These are phyloP conservation scores for Lablab purpureus DNA, from an alignment of 306 rosid genomes.

Conservation along the genomic window DNA sequence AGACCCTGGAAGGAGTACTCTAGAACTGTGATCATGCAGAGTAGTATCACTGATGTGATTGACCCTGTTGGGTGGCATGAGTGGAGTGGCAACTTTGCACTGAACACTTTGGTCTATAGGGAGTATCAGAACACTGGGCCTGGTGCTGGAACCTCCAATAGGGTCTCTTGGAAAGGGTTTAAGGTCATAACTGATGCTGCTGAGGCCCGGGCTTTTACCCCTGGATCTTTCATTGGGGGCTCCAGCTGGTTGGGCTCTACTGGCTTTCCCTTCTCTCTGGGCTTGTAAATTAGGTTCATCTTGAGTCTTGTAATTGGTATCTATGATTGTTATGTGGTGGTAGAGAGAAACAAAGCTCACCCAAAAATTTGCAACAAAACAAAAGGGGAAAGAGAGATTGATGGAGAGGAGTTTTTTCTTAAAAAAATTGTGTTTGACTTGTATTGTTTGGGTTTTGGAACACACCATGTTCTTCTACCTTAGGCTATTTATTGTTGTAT, in stretches of 20 bases:
- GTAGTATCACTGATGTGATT: conserved; percentile 64
- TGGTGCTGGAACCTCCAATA: conserved; percentile 67
- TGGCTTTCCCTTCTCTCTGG: conserved; percentile 79
- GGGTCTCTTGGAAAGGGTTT: conserved; percentile 83
- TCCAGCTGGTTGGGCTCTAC: conserved; percentile 74
- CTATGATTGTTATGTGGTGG: neutral
- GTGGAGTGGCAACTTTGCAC: conserved; percentile 84
- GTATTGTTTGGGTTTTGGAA: conserved; percentile 35
- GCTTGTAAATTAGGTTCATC: conserved; percentile 47
- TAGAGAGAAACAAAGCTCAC: conserved; percentile 14
- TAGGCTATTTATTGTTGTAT: conserved; percentile 29
- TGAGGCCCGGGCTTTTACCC: conserved; percentile 70
- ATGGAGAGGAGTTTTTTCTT: neutral
- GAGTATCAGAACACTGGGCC: conserved; percentile 78
- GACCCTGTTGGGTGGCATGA: conserved; percentile 78
- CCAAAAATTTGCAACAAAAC: neutral
- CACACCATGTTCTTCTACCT: conserved; percentile 16
- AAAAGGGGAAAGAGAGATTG: conserved; percentile 4
- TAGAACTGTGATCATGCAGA: conserved; percentile 79
- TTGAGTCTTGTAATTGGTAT: neutral
- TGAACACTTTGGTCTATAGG: conserved; percentile 68
- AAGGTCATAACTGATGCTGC: conserved; percentile 62
- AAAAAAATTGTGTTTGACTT: conserved; percentile 1
- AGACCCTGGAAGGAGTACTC: conserved; percentile 95
- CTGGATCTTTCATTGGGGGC: conserved; percentile 70